These are phyloP conservation scores for Shiraia bambusicola DNA, from an alignment of 2,329 filamentous ascomycete genomes.

Conservation along the genomic window DNA sequence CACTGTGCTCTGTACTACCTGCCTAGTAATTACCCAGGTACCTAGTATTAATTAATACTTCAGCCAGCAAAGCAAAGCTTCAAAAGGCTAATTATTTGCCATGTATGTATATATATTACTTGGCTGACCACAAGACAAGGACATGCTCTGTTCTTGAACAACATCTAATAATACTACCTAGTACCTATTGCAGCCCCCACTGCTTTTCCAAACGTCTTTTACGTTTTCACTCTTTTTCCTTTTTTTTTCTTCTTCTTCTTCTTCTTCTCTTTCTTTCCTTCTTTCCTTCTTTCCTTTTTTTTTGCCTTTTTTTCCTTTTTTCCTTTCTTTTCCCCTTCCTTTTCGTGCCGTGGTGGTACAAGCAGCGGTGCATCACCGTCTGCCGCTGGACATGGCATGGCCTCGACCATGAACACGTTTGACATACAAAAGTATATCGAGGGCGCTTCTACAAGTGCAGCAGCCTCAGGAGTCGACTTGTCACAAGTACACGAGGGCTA, in stretches of 20 bases:
- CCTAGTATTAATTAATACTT: no score
- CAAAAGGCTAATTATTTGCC: not conserved
- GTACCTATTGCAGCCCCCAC: constrained; percentile 21
- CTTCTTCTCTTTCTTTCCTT: no score
- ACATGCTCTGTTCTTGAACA: not conserved
- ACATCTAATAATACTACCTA: no score
- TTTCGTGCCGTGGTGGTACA: constrained; percentile 18
- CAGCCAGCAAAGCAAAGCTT: not conserved
- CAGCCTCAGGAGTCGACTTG: constrained; percentile 19
- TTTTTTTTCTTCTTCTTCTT: no score
- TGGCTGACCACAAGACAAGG: not conserved
- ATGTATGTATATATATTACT: no score
- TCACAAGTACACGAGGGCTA: constrained; percentile 19
- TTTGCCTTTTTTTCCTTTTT: no score
- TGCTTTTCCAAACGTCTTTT: constrained; percentile 14
- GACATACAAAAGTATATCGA: not conserved
- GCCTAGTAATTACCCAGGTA: no score
- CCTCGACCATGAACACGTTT: constrained; percentile 8
- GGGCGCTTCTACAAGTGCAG: constrained; percentile 14
- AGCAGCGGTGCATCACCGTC: not conserved
- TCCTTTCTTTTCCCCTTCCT: no score
- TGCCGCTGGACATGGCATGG: not conserved
- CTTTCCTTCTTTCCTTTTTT: no score
- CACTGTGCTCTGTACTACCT: constrained; percentile 5
- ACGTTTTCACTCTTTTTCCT: no score